phyloP scores from a whole-genome alignment of 805 yeast species.

The Wickerhamiella nectarea region DNA sequence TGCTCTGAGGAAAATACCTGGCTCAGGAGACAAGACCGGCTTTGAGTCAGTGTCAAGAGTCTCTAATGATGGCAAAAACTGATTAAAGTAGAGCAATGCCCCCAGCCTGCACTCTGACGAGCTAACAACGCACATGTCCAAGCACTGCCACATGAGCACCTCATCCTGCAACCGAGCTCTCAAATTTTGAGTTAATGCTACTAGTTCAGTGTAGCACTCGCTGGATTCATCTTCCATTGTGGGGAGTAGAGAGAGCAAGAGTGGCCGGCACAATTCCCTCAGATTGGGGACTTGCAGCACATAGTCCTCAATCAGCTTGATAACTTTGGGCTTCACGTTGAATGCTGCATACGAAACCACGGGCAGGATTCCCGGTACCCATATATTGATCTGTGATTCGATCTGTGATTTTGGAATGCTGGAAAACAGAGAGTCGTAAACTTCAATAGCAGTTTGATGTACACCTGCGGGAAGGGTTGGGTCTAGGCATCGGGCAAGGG shows the following conservation, averaged over 20 bases:
- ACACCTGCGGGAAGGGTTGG: constrained; percentile 88
- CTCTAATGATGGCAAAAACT: constrained; percentile 41
- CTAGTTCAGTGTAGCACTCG: constrained; percentile 55
- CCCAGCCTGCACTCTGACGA: constrained; percentile 75
- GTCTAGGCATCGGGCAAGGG: constrained; percentile 66
- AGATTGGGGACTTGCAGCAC: constrained; percentile 43
- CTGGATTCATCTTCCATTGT: constrained; percentile 89
- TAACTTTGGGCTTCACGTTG: constrained; percentile 67
- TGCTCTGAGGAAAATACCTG: constrained; percentile 66
- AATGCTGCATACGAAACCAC: constrained; percentile 78
- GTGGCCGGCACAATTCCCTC: constrained; percentile 47
- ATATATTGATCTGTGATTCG: constrained; percentile 44
- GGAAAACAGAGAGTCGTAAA: constrained; percentile 58
- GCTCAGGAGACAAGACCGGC: constrained; percentile 57
- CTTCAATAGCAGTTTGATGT: constrained; percentile 72
- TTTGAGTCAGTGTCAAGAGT: constrained; percentile 9
- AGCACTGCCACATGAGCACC: constrained; percentile 72
- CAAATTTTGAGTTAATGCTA: constrained; percentile 47
- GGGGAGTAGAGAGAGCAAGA: constrained; percentile 62
- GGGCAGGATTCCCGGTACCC: constrained; percentile 93
- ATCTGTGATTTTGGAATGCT: constrained; percentile 44
- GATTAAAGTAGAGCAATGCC: constrained; percentile 61
- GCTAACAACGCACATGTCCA: constrained; percentile 61
- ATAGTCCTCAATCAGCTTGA: constrained; percentile 45
- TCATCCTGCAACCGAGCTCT: constrained; percentile 47